Evolutionary conservation across 2,329 filamentous ascomycete species (phyloP).

Genomic region (Fusarium begoniae): DNA sequence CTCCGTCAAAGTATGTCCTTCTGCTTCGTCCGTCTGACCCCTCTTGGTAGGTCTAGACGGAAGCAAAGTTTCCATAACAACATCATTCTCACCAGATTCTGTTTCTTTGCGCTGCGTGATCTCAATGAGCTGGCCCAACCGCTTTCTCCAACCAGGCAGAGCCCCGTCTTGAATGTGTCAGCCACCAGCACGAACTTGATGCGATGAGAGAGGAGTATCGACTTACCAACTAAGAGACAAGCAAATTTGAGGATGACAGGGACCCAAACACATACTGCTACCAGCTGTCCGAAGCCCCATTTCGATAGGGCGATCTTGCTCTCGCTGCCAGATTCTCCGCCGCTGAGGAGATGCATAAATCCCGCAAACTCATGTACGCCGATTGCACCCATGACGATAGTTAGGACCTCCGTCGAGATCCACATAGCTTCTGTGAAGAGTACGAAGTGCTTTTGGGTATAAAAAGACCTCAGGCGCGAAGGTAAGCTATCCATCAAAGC

Average conservation of each 20-base stretch:
- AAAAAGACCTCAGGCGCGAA: no score
- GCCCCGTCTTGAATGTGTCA: neutral
- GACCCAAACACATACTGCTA: constrained; percentile 1
- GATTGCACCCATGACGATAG: neutral
- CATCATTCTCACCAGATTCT: accelerated
- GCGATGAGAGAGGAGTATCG: accelerated
- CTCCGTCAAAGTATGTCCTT: accelerated
- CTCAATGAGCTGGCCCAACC: neutral
- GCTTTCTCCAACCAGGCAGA: neutral
- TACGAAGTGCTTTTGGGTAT: no score
- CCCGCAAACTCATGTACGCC: neutral
- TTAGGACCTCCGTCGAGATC: neutral
- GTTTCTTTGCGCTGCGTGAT: neutral
- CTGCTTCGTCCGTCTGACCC: neutral
- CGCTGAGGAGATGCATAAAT: neutral
- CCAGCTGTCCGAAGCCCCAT: constrained; percentile 5
- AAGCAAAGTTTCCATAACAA: neutral
- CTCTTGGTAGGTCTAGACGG: accelerated
- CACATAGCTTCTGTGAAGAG: neutral
- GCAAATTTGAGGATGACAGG: neutral
- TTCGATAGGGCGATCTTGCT: neutral
- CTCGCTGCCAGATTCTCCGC: neutral
- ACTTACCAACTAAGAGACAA: neutral
- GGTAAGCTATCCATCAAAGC: no score
- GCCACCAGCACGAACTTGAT: accelerated